phyloP scores from a whole-genome alignment of 495 filamentous ascomycete genomes.

The Glutinoglossum americanum region DNA sequence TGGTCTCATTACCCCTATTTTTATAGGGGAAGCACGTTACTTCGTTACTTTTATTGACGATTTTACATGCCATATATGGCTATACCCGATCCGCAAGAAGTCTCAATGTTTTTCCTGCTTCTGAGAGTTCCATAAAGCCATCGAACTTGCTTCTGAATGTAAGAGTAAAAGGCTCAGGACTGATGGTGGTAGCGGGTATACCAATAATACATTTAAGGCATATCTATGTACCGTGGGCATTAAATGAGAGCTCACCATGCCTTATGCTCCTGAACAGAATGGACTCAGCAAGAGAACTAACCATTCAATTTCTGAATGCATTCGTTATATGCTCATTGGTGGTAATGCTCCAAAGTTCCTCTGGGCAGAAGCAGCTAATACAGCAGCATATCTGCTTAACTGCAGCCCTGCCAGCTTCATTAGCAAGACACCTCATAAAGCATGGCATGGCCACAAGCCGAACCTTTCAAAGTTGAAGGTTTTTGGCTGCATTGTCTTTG shows the following conservation, averaged over 20 bases:
- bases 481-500: not conserved
- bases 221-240: not conserved
- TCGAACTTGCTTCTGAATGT: not conserved
- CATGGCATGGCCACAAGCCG: not conserved
- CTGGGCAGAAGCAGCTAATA: not conserved
- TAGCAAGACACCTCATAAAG: not conserved
- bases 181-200: not conserved
- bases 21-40: not conserved
- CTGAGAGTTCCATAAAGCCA: not conserved
- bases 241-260: not conserved
- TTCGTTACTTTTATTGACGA: not conserved
- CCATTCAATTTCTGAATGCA: not conserved
- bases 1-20: not conserved
- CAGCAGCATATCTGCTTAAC: not conserved
- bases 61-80: not conserved
- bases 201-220: not conserved
- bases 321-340: not conserved
- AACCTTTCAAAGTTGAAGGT: not conserved
- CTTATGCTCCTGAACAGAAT: constrained; percentile 3
- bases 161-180: not conserved
- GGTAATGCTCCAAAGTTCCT: not conserved
- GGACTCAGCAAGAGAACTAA: constrained; percentile 2
- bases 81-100: too few species aligned
- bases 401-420: not conserved
- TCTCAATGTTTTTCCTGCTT: too few species aligned